These are phyloP conservation scores for Rugonectria rugulosa DNA, from an alignment of 2,329 filamentous ascomycete genomes.

Conservation along the genomic window DNA sequence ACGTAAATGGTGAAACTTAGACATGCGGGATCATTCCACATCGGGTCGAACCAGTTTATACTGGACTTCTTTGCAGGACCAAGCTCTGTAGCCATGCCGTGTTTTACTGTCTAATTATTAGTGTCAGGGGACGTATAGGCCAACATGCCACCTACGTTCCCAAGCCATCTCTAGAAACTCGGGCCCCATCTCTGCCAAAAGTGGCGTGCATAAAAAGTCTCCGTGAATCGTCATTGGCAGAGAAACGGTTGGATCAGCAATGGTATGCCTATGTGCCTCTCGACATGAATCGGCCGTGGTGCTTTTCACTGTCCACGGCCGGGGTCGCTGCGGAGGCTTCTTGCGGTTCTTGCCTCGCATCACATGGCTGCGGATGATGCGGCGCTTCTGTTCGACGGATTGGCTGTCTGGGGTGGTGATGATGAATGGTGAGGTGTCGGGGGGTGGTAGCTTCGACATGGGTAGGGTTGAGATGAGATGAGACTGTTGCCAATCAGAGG, in stretches of 20 bases:
- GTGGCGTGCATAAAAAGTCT: neutral
- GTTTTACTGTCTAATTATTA: neutral
- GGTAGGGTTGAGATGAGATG: neutral
- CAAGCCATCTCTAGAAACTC: neutral
- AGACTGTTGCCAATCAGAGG: neutral
- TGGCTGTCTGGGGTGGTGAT: neutral
- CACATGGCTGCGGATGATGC: constrained; percentile 16
- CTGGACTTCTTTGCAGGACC: neutral
- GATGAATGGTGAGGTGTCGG: neutral
- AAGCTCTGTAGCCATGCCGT: neutral
- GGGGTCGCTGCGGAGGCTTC: neutral
- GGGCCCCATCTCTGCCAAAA: neutral
- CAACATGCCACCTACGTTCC: neutral
- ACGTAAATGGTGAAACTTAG: constrained; percentile 14
- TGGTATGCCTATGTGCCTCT: no score
- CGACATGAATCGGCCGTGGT: neutral
- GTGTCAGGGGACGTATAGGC: neutral
- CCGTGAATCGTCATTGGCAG: neutral
- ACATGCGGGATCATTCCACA: constrained; percentile 13
- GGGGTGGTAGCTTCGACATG: neutral
- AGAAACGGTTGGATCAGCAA: neutral
- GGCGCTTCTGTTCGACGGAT: neutral
- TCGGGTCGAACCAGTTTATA: neutral
- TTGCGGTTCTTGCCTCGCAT: constrained; percentile 19
- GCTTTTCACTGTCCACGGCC: neutral